phyloP scores from a whole-genome alignment of 2,329 filamentous ascomycete genomes.

The Ophiocordyceps australis region DNA sequence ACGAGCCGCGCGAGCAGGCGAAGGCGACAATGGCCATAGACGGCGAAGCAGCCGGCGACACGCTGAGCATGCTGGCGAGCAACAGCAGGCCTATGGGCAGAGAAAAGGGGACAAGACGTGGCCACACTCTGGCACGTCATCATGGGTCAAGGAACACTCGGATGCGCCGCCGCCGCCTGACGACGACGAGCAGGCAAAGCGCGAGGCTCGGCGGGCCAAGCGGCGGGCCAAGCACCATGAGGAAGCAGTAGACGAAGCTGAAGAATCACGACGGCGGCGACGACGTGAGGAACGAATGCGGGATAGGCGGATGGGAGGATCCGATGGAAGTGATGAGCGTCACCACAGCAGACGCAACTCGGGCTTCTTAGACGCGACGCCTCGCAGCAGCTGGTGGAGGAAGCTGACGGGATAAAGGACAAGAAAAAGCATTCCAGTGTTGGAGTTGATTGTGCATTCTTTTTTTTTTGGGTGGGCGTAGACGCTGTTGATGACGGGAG shows the following conservation, averaged over 20 bases:
- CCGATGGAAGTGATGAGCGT: slow-evolving; percentile 25
- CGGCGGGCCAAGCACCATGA: slow-evolving; percentile 25
- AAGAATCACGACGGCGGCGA: slow-evolving; percentile 23
- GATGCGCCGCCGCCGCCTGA: slow-evolving; percentile 41
- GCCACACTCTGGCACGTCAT: slow-evolving; percentile 46
- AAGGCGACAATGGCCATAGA: slow-evolving; percentile 15
- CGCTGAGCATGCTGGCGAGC: slow-evolving; percentile 20
- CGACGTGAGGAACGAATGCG: slow-evolving; percentile 24
- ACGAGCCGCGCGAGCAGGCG: slow-evolving; percentile 22
- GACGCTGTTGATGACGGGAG: too few relatives aligned
- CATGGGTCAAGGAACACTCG: slow-evolving; percentile 47
- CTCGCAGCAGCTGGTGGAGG: slow-evolving; percentile 41
- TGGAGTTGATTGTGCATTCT: too few relatives aligned
- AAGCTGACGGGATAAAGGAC: slow-evolving; percentile 26
- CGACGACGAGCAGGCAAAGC: slow-evolving; percentile 29
- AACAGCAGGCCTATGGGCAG: slow-evolving; percentile 22
- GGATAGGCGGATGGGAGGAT: slow-evolving; percentile 12
- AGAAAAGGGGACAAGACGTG: slow-evolving; percentile 24
- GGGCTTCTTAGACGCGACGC: slow-evolving; percentile 24
- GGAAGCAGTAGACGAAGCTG: slow-evolving; percentile 19
- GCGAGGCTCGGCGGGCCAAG: slow-evolving; percentile 26
- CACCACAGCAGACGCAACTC: slow-evolving; percentile 21
- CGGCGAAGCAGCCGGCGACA: slow-evolving; percentile 21
- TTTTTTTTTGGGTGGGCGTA: too few relatives aligned
- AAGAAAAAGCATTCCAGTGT: neutral